Percentiles rank a stretch among this genome's conserved stretches.
Evolutionary conservation across 306 rosid genomes (phyloP).

Genomic region (Cyamopsis tetragonoloba): DNA sequence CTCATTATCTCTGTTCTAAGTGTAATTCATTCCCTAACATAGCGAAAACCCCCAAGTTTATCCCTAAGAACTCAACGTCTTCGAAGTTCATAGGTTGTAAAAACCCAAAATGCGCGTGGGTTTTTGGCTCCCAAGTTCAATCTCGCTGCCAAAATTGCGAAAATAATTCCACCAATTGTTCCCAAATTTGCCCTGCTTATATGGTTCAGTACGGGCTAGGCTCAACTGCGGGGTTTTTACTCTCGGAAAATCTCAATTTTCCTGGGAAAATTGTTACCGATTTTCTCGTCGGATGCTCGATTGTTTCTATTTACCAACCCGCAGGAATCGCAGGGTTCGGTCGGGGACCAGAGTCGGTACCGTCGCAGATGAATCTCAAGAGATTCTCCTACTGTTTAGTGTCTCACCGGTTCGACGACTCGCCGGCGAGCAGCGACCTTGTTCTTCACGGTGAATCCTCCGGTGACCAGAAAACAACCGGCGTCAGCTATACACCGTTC

Average conservation of each 20-base stretch:
- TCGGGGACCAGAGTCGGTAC: constrained; percentile 60
- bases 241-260: constrained; percentile 57
- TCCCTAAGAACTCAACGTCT: constrained; percentile 59
- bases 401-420: constrained; percentile 54
- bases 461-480: neutral
- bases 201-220: constrained; percentile 60
- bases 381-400: constrained; percentile 62
- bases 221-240: constrained; percentile 50
- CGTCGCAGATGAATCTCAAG: constrained; percentile 59
- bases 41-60: constrained; percentile 44
- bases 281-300: constrained; percentile 65
- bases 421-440: constrained; percentile 45
- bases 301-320: constrained; percentile 56
- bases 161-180: constrained; percentile 26
- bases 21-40: constrained; percentile 42
- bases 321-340: constrained; percentile 80
- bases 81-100: constrained; percentile 54
- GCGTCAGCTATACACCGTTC: constrained; percentile 57
- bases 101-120: constrained; percentile 62
- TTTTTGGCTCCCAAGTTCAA: constrained; percentile 37
- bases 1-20: constrained; percentile 55
- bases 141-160: constrained; percentile 37
- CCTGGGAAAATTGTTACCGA: constrained; percentile 33
- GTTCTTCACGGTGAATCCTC: constrained; percentile 24
- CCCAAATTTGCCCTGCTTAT: constrained; percentile 55